Base-by-base conservation (phyloP, 305 asterid genomes). In the Stenogyne calaminthoides region DNA sequence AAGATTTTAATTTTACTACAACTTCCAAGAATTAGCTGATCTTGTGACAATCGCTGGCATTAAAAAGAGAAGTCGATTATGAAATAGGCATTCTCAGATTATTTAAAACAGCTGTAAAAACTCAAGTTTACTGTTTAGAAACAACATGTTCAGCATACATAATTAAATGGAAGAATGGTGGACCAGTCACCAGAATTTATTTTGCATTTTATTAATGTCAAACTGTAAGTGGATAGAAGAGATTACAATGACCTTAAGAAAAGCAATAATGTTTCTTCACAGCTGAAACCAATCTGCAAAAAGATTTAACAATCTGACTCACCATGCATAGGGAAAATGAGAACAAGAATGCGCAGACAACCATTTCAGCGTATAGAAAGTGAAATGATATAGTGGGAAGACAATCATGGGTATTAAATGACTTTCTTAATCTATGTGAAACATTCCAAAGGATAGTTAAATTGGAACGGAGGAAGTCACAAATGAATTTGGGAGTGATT, bases 1-100 rank as follows among this genome's bases (percentile, higher is more conserved):
- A 2, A 7, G 59, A 27, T 44, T 55, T 62, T 10, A 56, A 57
- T 9, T 14, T 51, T 72, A 19, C 76, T 51, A 19, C 18, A 19
- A 75, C 59, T 70, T 40, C n/a, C 47, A 72, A 68, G 8, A 66
- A 59, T 34, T 40, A 74, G 27, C 42, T 51, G 68, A 19, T 67
- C 22, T 61, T 42, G 32, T 54, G 20, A 76, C 36, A 40, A 47
- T 22, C 5, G 15, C 54, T 60, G 60, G 34, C 61, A 62, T 16
- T 3, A 14, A n/a, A 76, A 32, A 76, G 68, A 19, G 3, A 46
- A 57, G 40, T 12, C 47, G 47, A 29, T 25, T 55, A 11, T 47
- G 44, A 29, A 64, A 70, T 47, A 54, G 25, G 32, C 66, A 19
- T 57, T 9, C 46, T 15, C 25, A 27, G n/a, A 70, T 59, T 64